Base-by-base conservation (phyloP, 768 basidiomycete genomes). In the Panaeolus papilionaceus region DNA sequence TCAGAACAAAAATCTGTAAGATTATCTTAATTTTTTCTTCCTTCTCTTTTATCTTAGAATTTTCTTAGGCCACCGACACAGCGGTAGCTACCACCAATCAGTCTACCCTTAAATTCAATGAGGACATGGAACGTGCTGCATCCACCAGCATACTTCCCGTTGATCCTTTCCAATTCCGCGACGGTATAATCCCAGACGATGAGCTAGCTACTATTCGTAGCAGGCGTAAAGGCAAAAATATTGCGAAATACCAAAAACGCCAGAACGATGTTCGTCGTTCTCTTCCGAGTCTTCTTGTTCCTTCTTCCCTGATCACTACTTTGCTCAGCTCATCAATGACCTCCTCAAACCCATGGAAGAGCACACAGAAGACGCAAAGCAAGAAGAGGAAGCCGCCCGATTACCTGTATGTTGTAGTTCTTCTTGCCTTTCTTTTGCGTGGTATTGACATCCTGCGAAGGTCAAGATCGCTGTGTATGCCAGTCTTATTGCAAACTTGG, bases 331-430 rank as follows among this genome's bases (percentile, higher is more conserved):
- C 67, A 97, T 99, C 69, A 75, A 80, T n/a, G 86, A 88, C n/a
- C 79, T 98, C 68, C 85, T 99, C 39, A 98, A 97, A 78, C 88
- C 95, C 0, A 92, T 99, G 88, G 92, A 95, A 40, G 89, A 91
- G 39, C 93, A 96, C 73, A 94, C 94, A 0, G 86, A 88, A 63
- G 94, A 97, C 72, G 95, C 95, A 16, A 86, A 83, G 68, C 83
- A 85, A 12, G 88, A 90, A 38, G 91, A 91, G 75, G 86, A 90
- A 40, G 83, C 84, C 38, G 82, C 85, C 42, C 90, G 92, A 20
- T 72, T 93, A 61, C 84, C 91, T 20, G 93, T 93, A 73, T 69
- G 87, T 78, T 10, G 38, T 63, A 28, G 45, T 68, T 45, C 64
- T 66, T 64, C 65, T 16, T 6, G 23, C 33, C 9, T 7, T 42